phyloP scores from a whole-genome alignment of 192 early-diverging fungal genomes.

The Jimgerdemannia lactiflua region DNA sequence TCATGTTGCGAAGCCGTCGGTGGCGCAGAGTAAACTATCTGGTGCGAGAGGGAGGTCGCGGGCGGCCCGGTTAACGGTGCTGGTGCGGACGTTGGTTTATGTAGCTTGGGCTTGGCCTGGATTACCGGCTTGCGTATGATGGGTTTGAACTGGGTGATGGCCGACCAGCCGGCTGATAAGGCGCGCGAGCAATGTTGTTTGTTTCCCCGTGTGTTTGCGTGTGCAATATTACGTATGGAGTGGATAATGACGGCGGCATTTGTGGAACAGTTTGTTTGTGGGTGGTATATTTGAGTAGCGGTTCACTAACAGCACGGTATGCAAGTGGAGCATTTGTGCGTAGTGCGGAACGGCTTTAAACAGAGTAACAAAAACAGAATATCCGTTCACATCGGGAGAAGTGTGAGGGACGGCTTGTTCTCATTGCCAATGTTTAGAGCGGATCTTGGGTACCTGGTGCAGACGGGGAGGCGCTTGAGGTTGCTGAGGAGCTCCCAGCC shows the following conservation, averaged over 20 bases:
- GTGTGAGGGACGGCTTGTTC: not conserved
- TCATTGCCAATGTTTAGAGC: not conserved
- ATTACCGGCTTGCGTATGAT: slow-evolving; percentile 40
- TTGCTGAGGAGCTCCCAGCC: not conserved
- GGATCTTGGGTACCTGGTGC: not conserved
- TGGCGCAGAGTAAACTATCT: slow-evolving; percentile 5
- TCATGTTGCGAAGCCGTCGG: not conserved
- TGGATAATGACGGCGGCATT: not conserved
- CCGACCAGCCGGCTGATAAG: slow-evolving; percentile 26
- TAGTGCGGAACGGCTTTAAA: not conserved
- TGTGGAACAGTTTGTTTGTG: not conserved
- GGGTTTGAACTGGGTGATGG: slow-evolving; percentile 29
- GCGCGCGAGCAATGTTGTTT: not conserved
- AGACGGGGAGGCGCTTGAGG: not conserved
- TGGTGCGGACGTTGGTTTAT: slow-evolving; percentile 22
- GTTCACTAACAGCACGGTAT: not conserved
- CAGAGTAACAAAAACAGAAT: not conserved
- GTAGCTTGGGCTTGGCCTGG: slow-evolving; percentile 46
- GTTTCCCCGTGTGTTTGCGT: not conserved
- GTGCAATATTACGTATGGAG: not conserved
- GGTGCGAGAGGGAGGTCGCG: slow-evolving; percentile 14
- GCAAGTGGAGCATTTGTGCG: not conserved
- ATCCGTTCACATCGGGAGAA: not conserved
- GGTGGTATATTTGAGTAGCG: not conserved
- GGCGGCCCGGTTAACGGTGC: slow-evolving; percentile 27